Conservation (phyloP, 2,329 filamentous ascomycete species). For the Fusarium sp. region DNA sequence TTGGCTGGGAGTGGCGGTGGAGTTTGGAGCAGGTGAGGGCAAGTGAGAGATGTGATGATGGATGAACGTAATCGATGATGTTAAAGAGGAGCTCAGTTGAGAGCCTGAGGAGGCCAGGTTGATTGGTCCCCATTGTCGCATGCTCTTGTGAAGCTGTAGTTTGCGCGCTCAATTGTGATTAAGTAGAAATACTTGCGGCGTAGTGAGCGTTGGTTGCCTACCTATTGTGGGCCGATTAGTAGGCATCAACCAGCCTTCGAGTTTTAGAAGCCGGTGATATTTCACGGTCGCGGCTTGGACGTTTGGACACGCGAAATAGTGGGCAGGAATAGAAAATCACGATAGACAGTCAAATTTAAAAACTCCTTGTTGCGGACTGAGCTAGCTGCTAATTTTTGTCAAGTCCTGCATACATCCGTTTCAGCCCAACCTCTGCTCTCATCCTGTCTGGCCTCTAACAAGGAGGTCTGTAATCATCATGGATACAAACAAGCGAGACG, state of each 20-base stretch:
- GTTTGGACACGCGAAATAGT: not conserved
- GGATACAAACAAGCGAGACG: not conserved
- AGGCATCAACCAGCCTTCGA: not conserved
- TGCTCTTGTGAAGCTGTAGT: not conserved
- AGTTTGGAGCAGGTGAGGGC: conserved; percentile 22
- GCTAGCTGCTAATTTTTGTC: not conserved
- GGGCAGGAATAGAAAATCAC: not conserved
- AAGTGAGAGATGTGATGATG: conserved; percentile 1
- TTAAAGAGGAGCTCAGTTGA: conserved; percentile 14
- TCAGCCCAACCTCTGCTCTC: not conserved
- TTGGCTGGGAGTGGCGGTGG: not conserved
- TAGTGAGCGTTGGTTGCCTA: not conserved
- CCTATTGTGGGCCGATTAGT: not conserved
- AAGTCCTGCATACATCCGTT: not conserved
- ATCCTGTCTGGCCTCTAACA: not conserved
- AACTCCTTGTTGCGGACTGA: not conserved
- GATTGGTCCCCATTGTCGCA: not conserved
- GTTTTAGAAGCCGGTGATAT: not conserved
- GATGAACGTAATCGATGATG: not conserved
- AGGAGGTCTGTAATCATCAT: not conserved
- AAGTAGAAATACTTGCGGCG: not conserved
- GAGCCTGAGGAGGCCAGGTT: not conserved
- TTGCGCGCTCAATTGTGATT: not conserved
- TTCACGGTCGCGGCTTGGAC: not conserved
- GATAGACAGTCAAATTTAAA: not conserved